These are phyloP conservation scores for Agapanthus africanus DNA, from an alignment of 106 monocot genomes.

Conservation along the genomic window DNA sequence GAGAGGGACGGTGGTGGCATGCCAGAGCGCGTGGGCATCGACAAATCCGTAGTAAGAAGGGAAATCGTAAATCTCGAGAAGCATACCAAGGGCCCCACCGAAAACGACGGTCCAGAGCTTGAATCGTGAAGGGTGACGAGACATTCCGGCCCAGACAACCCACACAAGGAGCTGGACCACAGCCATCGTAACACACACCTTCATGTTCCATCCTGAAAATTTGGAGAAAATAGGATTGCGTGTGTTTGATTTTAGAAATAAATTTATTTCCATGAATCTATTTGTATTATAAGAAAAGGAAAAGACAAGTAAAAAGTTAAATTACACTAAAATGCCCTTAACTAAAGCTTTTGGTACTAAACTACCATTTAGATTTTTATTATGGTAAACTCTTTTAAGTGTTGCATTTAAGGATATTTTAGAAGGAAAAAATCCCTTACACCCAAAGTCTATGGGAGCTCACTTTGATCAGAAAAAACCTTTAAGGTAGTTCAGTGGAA, in stretches of 20 bases:
- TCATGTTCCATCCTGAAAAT: constrained; percentile 85
- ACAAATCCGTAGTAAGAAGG: constrained; percentile 64
- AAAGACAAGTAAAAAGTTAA: too few species aligned
- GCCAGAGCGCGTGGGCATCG: constrained; percentile 87
- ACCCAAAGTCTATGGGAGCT: too few species aligned
- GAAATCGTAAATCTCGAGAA: constrained; percentile 80
- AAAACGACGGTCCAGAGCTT: constrained; percentile 68
- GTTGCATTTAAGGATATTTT: too few species aligned
- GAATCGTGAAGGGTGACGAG: constrained; percentile 55
- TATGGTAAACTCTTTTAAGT: background rate
- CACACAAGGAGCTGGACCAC: constrained; percentile 56
- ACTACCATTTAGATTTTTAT: background rate
- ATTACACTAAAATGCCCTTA: background rate
- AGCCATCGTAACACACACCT: constrained; percentile 75
- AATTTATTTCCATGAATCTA: background rate
- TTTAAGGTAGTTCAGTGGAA: too few species aligned
- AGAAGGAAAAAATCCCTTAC: too few species aligned
- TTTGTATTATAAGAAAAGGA: background rate
- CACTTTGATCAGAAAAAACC: too few species aligned
- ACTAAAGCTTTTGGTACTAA: background rate
- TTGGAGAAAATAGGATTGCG: background rate
- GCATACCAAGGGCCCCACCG: constrained; percentile 50
- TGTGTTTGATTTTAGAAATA: background rate
- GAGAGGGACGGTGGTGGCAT: constrained; percentile 71
- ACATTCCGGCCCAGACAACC: constrained; percentile 82